Conservation (phyloP, 495 filamentous ascomycete species). For the Penicillium salamii region DNA sequence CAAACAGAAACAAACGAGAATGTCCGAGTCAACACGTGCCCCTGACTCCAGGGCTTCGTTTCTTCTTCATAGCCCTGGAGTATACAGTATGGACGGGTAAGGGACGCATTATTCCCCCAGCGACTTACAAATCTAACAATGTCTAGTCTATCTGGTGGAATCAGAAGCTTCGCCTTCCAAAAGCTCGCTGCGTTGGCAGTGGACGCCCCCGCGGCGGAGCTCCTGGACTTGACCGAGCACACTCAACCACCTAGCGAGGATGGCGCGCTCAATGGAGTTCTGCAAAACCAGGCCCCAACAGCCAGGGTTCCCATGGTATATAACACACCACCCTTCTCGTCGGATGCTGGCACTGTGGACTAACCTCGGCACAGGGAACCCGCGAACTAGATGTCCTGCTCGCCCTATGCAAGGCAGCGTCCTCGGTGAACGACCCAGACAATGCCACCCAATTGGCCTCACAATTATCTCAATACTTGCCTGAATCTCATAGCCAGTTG, state of each 20-base stretch:
- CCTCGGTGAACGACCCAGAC: conserved; percentile 60
- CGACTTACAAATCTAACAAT: not conserved
- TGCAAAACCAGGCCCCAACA: conserved; percentile 37
- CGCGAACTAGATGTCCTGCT: conserved; percentile 87
- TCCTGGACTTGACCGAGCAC: conserved; percentile 59
- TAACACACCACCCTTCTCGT: not conserved
- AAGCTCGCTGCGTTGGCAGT: conserved; percentile 65
- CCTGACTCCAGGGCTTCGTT: too few species aligned
- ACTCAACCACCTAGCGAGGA: conserved; percentile 38
- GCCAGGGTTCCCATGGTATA: conserved; percentile 54
- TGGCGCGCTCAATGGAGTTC: conserved; percentile 37
- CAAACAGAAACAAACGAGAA: too few species aligned
- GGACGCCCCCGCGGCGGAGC: conserved; percentile 58
- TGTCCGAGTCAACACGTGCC: too few species aligned
- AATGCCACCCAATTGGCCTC: conserved; percentile 69
- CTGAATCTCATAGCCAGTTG: conserved; percentile 73
- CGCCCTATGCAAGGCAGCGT: conserved; percentile 83
- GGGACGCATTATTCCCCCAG: too few species aligned
- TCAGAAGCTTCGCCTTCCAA: conserved; percentile 64
- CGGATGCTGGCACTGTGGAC: conserved; percentile 9
- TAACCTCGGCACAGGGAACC: conserved; percentile 49
- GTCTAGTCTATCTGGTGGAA: conserved; percentile 38
- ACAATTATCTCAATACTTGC: conserved; percentile 77
- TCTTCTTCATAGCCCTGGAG: too few species aligned
- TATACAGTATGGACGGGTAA: conserved; percentile 32